A percentile compares a stretch with the other conserved stretches of the same genome.
These are phyloP conservation scores for Pythium plurisporium DNA, from an alignment of 352 stramenopile species.

Conservation along the genomic window DNA sequence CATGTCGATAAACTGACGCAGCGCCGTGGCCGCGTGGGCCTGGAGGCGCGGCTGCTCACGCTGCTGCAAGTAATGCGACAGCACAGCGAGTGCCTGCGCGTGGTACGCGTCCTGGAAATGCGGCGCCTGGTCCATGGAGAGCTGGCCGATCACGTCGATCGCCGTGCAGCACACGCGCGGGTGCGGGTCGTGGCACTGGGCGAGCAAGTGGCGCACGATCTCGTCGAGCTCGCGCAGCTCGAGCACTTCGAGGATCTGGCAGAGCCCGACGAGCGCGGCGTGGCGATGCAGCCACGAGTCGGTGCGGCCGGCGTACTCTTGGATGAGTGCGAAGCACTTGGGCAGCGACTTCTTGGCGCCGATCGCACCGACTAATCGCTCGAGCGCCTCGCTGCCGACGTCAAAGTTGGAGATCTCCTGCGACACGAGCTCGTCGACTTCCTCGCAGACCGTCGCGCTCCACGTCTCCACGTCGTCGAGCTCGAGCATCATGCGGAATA, in stretches of 20 bases:
- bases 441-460: slow-evolving; percentile 63
- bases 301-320: slow-evolving; percentile 53
- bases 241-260: slow-evolving; percentile 79
- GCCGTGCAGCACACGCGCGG: slow-evolving; percentile 79
- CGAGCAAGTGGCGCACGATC: slow-evolving; percentile 63
- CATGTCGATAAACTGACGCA: slow-evolving; percentile 85
- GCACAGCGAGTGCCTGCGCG: slow-evolving; percentile 48
- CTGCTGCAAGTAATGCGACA: slow-evolving; percentile 67
- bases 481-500: slow-evolving; percentile 85
- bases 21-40: slow-evolving; percentile 64
- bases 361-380: slow-evolving; percentile 61
- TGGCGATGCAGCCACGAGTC: slow-evolving; percentile 77
- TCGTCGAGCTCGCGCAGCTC: slow-evolving; percentile 57
- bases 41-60: slow-evolving; percentile 57
- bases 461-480: slow-evolving; percentile 68
- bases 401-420: slow-evolving; percentile 87
- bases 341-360: slow-evolving; percentile 68
- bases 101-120: slow-evolving; percentile 80
- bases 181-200: slow-evolving; percentile 62
- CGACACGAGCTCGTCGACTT: slow-evolving; percentile 49
- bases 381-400: slow-evolving; percentile 74
- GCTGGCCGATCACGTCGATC: slow-evolving; percentile 78
- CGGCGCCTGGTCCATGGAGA: slow-evolving; percentile 73
- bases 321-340: slow-evolving; percentile 73
- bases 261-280: slow-evolving; percentile 71